Base-by-base conservation (phyloP, 179 eudicot species). In the Patellifolia procumbens region DNA sequence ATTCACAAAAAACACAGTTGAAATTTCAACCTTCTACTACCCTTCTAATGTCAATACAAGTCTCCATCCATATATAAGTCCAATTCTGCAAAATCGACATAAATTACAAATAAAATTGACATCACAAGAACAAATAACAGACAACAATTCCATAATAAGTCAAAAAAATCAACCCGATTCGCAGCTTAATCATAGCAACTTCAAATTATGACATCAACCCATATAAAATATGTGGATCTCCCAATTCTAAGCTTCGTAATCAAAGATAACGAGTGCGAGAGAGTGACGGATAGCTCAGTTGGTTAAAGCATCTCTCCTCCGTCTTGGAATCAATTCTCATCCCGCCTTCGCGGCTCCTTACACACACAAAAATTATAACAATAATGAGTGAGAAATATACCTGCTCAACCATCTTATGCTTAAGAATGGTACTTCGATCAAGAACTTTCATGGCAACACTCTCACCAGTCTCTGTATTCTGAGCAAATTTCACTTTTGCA, bases 351-450 rank as follows among this genome's bases (percentile, higher is more conserved):
- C n/a, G n/a, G n/a, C n/a, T n/a, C n/a, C n/a, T n/a, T n/a, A n/a
- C n/a, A n/a, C n/a, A n/a, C n/a, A n/a, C n/a, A n/a, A n/a, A n/a
- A n/a, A n/a, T n/a, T n/a, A n/a, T n/a, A n/a, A n/a, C n/a, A 7
- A 35, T 1, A 7, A n/a, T 1, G 12, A 34, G 12, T 16, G 39
- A 80, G 45, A 31, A 59, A 74, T 20, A 9, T 48, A 73, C 98
- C 98, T 94, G 98, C 6, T 92, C 97, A 70, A 89, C 90, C 98
- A 94, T 94, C 83, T 94, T 94, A 79, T 94, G 97, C 86, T 94
- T 94, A 82, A 94, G 84, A 59, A 94, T 92, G 37, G 96, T 86
- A 82, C 80, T 84, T 19, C 96, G 89, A 88, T 94, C 98, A 74
- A 94, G 90, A 43, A 94, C 76, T 68, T 78, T 78, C 60, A 78